These are phyloP conservation scores for Colletotrichum sp. DNA, from an alignment of 2,329 filamentous ascomycete species.

Conservation along the genomic window DNA sequence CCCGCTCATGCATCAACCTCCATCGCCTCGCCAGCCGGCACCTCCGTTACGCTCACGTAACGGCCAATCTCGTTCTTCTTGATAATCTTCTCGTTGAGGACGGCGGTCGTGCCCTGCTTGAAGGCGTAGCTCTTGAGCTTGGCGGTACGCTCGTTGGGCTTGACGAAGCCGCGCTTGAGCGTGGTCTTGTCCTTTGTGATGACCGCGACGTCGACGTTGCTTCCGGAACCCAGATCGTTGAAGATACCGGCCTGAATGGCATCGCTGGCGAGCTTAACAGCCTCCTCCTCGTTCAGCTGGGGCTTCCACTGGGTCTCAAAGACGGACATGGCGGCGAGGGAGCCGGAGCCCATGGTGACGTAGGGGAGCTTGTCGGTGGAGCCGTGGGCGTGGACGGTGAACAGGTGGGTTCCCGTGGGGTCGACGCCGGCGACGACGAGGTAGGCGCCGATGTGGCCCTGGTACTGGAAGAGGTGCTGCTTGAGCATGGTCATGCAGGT, in stretches of 20 bases:
- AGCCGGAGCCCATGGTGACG: constrained; percentile 98
- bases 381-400: constrained; percentile 98
- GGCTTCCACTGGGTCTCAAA: constrained; percentile 97
- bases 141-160: constrained; percentile 86
- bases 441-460: constrained; percentile 97
- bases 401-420: constrained; percentile 92
- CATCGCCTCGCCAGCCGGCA: constrained; percentile 75
- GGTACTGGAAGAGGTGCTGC: constrained; percentile 98
- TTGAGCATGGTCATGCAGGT: constrained; percentile 99
- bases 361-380: constrained; percentile 99
- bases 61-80: constrained; percentile 92
- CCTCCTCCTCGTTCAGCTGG: constrained; percentile 76
- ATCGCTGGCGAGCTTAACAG: constrained; percentile 81
- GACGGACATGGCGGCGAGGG: constrained; percentile 94
- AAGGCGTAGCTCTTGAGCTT: constrained; percentile 97
- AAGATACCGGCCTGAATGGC: constrained; percentile 97
- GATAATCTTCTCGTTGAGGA: constrained; percentile 95
- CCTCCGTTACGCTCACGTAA: constrained; percentile 90
- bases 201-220: constrained; percentile 95
- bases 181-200: constrained; percentile 97
- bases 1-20: constrained; percentile 65
- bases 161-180: constrained; percentile 90
- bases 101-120: constrained; percentile 88
- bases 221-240: constrained; percentile 96
- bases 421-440: constrained; percentile 97